Conservation (phyloP, 352 stramenopile genomes). For the Lagenidium giganteum region DNA sequence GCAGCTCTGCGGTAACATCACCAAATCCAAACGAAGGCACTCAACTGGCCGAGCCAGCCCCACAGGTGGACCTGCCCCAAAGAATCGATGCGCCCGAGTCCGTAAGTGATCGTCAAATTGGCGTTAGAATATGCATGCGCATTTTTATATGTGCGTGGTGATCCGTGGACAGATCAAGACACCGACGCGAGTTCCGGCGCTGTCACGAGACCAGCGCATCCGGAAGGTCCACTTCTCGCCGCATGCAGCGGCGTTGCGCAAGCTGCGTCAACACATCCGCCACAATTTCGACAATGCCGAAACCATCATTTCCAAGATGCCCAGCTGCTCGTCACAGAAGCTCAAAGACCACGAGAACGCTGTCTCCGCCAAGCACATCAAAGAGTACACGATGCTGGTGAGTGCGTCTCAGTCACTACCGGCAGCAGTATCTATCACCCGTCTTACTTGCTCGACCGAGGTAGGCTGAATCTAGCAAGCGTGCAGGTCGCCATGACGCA, state of each 20-base stretch:
- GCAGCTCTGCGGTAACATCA: slow-evolving; percentile 26
- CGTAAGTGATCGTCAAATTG: slow-evolving; percentile 16
- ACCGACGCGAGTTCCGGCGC: slow-evolving; percentile 33
- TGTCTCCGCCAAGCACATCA: slow-evolving; percentile 70
- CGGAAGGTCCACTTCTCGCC: slow-evolving; percentile 69
- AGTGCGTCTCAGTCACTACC: too few species aligned
- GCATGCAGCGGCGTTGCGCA: slow-evolving; percentile 47
- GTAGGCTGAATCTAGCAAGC: slow-evolving; percentile 81
- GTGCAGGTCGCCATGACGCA: slow-evolving; percentile 71
- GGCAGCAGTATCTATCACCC: too few species aligned
- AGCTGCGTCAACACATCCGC: slow-evolving; percentile 37
- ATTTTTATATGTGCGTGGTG: not conserved
- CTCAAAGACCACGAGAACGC: slow-evolving; percentile 54
- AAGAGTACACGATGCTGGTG: slow-evolving; percentile 75
- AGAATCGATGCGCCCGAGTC: slow-evolving; percentile 67
- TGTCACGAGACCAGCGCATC: slow-evolving; percentile 60
- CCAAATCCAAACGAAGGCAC: slow-evolving; percentile 57
- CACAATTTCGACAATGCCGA: slow-evolving; percentile 41
- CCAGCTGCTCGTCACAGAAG: slow-evolving; percentile 56
- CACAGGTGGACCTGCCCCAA: slow-evolving; percentile 75
- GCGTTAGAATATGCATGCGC: not conserved
- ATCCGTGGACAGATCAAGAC: slow-evolving; percentile 62
- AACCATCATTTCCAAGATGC: slow-evolving; percentile 37
- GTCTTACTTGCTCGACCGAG: too few species aligned
- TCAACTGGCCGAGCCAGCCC: slow-evolving; percentile 65